Percentiles rank a stretch among this genome's conserved stretches.
Evolutionary conservation across 2,329 filamentous ascomycete species (phyloP).

Genomic region (Botryotinia narcissicola): DNA sequence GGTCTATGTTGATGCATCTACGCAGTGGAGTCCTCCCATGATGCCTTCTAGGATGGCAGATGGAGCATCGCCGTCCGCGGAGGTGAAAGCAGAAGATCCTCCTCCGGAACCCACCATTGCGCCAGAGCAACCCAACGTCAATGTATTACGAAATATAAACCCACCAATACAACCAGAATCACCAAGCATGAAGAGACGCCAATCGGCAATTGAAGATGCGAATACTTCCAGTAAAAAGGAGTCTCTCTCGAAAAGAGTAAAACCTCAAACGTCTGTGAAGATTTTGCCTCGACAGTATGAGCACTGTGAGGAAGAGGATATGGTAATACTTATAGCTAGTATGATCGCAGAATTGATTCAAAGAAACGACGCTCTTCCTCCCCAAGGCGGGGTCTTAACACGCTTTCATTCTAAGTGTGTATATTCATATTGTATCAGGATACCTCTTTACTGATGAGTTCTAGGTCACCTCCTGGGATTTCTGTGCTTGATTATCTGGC

Average conservation of each 20-base stretch:
- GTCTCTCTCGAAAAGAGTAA: constrained; percentile 50
- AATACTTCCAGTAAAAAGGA: constrained; percentile 15
- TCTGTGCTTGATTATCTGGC: constrained; percentile 93
- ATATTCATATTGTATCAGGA: not conserved
- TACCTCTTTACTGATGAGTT: not conserved
- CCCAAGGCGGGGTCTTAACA: constrained; percentile 82
- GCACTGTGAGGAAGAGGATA: constrained; percentile 74
- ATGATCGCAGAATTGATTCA: constrained; percentile 95
- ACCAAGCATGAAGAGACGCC: constrained; percentile 39
- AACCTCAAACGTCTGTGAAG: constrained; percentile 52
- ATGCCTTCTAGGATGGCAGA: constrained; percentile 28
- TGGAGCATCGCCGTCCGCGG: constrained; percentile 16
- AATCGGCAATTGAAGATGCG: constrained; percentile 26
- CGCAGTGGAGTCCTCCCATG: constrained; percentile 36
- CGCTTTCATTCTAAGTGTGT: constrained; percentile 86
- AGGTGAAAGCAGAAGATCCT: constrained; percentile 13
- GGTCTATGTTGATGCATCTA: constrained; percentile 34
- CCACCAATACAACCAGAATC: constrained; percentile 35
- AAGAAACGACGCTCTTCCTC: constrained; percentile 84
- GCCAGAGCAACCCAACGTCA: not conserved
- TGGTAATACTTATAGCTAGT: constrained; percentile 86
- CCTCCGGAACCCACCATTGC: constrained; percentile 4
- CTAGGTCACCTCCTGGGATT: constrained; percentile 72
- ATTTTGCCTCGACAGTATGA: constrained; percentile 74
- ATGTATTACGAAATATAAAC: constrained; percentile 28